phyloP scores from a whole-genome alignment of 1,284 basidiomycete genomes.

The Cutaneotrichosporon spelunceum region DNA sequence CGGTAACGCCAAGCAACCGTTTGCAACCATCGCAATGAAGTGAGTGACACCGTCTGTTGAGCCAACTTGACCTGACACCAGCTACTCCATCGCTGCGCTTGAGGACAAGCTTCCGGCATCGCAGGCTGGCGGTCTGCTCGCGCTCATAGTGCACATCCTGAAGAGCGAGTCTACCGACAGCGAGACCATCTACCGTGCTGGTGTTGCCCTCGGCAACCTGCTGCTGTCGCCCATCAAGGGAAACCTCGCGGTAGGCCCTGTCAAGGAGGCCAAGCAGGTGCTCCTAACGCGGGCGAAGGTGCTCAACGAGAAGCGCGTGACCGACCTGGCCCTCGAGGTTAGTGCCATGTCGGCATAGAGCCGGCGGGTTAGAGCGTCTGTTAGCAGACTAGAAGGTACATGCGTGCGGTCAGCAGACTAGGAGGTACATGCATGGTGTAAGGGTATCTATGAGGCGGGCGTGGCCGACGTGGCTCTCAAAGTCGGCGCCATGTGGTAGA shows the following conservation, averaged over 20 bases:
- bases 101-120: slow-evolving; percentile 34
- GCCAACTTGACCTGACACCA: slow-evolving; percentile 23
- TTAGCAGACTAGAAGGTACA: slow-evolving; percentile 10
- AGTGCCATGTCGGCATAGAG: slow-evolving; percentile 17
- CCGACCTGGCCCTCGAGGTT: slow-evolving; percentile 47
- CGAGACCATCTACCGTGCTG: slow-evolving; percentile 77
- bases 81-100: slow-evolving; percentile 53
- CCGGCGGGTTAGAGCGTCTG: neutral
- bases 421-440: slow-evolving; percentile 22
- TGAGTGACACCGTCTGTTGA: slow-evolving; percentile 26
- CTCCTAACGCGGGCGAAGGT: slow-evolving; percentile 32
- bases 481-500: too few relatives aligned
- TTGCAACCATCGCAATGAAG: slow-evolving; percentile 49
- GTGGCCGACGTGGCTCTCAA: too few relatives aligned
- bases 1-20: slow-evolving; percentile 36
- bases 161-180: slow-evolving; percentile 67
- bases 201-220: slow-evolving; percentile 84
- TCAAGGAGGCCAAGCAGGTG: slow-evolving; percentile 38
- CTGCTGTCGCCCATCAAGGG: slow-evolving; percentile 43
- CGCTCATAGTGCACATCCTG: slow-evolving; percentile 53
- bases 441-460: too few relatives aligned
- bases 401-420: slow-evolving; percentile 16
- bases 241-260: slow-evolving; percentile 38
- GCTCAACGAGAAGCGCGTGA: slow-evolving; percentile 50
- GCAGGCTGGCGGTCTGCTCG: slow-evolving; percentile 32